A percentile compares a stretch with the other conserved stretches of the same genome.
These are phyloP conservation scores for Moesziomyces globuligerus DNA, from an alignment of 1,284 basidiomycete species.

Conservation along the genomic window DNA sequence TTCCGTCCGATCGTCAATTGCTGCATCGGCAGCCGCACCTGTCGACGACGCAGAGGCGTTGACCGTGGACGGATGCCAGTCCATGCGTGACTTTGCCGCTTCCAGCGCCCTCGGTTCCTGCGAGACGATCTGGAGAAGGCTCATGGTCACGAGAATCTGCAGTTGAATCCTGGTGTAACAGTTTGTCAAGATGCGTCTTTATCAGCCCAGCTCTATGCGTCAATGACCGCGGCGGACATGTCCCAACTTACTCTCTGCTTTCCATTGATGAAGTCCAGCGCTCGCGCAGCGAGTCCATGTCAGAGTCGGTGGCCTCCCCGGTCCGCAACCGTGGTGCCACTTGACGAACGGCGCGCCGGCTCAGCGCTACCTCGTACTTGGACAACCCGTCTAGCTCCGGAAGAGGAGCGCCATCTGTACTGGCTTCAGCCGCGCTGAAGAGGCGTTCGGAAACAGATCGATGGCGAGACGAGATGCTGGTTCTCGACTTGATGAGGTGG, in stretches of 20 bases:
- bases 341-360: slow-evolving; percentile 4
- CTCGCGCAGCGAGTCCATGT: slow-evolving; percentile 2
- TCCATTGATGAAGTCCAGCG: slow-evolving; percentile 38
- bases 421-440: not conserved
- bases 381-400: not conserved
- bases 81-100: slow-evolving; percentile 15
- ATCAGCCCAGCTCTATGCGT: not conserved
- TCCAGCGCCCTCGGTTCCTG: slow-evolving; percentile 39
- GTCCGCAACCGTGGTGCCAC: not conserved
- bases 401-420: not conserved
- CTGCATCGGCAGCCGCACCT: not conserved
- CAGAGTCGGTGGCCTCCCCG: not conserved
- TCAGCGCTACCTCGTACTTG: slow-evolving; percentile 17
- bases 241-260: slow-evolving; percentile 49
- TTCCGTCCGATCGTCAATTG: slow-evolving; percentile 5
- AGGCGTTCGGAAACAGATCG: slow-evolving; percentile 3
- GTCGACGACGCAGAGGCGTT: not conserved
- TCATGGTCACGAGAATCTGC: slow-evolving; percentile 42
- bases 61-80: not conserved
- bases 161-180: slow-evolving; percentile 31
- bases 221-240: too few species aligned
- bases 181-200: not conserved
- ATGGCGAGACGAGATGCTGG: slow-evolving; percentile 21
- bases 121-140: slow-evolving; percentile 33
- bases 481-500: slow-evolving; percentile 26